These are phyloP conservation scores for Mucor lusitanicus DNA, from an alignment of 371 early-diverging fungal species.

Conservation along the genomic window DNA sequence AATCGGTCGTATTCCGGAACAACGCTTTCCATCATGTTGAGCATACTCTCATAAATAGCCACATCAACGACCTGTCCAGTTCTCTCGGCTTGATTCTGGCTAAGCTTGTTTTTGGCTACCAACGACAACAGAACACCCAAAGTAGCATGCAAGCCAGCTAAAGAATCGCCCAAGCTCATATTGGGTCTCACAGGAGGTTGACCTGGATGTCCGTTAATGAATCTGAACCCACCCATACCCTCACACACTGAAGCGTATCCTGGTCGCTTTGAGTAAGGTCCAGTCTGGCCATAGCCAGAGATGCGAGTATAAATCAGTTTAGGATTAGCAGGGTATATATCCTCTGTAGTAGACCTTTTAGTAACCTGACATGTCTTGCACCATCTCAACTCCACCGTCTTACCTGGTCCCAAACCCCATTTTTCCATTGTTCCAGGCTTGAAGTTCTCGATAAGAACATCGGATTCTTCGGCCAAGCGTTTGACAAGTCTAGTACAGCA, in stretches of 20 bases:
- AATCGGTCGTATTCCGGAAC: conserved; percentile 58
- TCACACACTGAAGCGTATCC: conserved; percentile 64
- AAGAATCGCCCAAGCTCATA: conserved; percentile 57
- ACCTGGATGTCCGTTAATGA: conserved; percentile 52
- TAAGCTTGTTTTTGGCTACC: conserved; percentile 42
- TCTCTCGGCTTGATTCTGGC: not conserved
- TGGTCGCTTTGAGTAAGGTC: conserved; percentile 54
- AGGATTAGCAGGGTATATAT: conserved; percentile 44
- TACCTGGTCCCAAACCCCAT: conserved; percentile 63
- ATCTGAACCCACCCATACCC: conserved; percentile 59
- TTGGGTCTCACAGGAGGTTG: conserved; percentile 58
- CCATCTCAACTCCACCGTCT: not conserved
- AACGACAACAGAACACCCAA: conserved; percentile 49
- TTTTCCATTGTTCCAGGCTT: conserved; percentile 64
- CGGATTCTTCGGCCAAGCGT: conserved; percentile 44
- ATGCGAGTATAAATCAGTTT: conserved; percentile 55
- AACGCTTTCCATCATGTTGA: conserved; percentile 62
- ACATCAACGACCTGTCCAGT: conserved; percentile 63
- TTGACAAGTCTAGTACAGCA: conserved; percentile 37
- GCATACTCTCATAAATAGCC: conserved; percentile 56
- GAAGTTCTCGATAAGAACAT: conserved; percentile 62
- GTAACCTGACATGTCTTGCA: not conserved
- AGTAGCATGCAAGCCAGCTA: conserved; percentile 60
- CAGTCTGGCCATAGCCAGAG: conserved; percentile 59
- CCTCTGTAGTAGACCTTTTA: conserved; percentile 24